Evolutionary conservation across 1,139 yeast species (phyloP).

Genomic region (Sugiyamaella sp.): DNA sequence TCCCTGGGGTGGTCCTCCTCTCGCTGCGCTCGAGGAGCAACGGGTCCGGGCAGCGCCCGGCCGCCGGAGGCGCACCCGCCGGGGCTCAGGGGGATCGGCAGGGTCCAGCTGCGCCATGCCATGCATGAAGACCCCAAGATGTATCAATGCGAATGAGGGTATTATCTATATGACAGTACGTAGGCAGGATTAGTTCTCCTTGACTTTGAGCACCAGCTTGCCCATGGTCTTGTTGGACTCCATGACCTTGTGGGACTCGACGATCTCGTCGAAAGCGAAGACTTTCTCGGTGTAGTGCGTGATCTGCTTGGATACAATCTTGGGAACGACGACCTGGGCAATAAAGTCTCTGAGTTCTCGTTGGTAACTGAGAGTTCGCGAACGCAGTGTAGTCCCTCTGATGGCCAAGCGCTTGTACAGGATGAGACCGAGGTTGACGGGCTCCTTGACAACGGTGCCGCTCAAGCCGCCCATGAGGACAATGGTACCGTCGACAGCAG

Average conservation of each 20-base stretch:
- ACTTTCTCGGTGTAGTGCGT: conserved; percentile 33
- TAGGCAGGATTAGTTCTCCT: conserved; percentile 5
- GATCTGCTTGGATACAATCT: conserved; percentile 34
- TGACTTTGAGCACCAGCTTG: conserved; percentile 39
- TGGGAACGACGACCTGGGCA: conserved; percentile 35
- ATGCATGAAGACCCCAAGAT: too few relatives aligned
- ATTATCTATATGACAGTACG: too few relatives aligned
- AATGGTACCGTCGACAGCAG: conserved; percentile 38
- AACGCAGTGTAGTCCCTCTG: conserved; percentile 41
- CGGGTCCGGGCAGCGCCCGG: too few relatives aligned
- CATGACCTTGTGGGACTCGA: conserved; percentile 39
- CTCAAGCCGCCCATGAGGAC: conserved; percentile 39
- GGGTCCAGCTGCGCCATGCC: too few relatives aligned
- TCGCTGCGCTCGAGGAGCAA: too few relatives aligned
- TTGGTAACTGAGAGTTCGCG: conserved; percentile 37
- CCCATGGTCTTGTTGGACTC: conserved; percentile 40
- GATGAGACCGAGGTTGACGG: conserved; percentile 32
- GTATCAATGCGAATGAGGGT: too few relatives aligned
- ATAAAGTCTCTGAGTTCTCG: conserved; percentile 34
- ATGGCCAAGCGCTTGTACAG: conserved; percentile 37
- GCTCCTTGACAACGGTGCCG: conserved; percentile 33
- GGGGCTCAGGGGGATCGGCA: not conserved
- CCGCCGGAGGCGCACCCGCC: conserved; percentile 5
- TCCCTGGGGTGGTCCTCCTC: too few relatives aligned
- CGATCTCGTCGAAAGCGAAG: conserved; percentile 35